Evolutionary conservation across 169 alveolate species (phyloP).

Genomic region (Babesia caballi): DNA sequence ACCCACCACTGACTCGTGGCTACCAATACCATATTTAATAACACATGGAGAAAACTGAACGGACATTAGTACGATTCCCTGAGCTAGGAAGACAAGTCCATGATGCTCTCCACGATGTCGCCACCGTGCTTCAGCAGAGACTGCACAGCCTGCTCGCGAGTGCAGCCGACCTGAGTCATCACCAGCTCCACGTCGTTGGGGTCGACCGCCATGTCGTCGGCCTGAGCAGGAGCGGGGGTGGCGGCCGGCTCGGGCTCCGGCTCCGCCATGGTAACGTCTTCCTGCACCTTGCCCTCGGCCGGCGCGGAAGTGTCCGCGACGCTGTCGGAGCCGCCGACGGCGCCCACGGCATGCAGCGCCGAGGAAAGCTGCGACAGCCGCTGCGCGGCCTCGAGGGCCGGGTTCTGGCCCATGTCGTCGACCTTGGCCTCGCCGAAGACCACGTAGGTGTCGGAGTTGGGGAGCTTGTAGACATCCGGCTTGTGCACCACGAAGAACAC

Average conservation of each 20-base stretch:
- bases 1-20: too few species aligned
- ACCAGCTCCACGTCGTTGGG: conserved; percentile 83
- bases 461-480: conserved; percentile 92
- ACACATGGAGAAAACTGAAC: neutral
- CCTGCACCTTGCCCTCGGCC: neutral
- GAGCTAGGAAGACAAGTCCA: conserved; percentile 67
- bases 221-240: neutral
- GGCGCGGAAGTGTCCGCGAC: conserved; percentile 4
- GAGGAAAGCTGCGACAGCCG: conserved; percentile 64
- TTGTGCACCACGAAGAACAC: conserved; percentile 86
- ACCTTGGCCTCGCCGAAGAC: conserved; percentile 95
- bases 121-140: conserved; percentile 84
- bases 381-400: conserved; percentile 75
- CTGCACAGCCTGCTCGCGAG: conserved; percentile 84
- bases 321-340: neutral
- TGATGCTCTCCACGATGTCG: conserved; percentile 87
- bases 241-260: neutral
- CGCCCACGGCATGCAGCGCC: conserved; percentile 30
- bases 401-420: conserved; percentile 83
- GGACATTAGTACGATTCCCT: neutral
- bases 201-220: conserved; percentile 14
- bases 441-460: conserved; percentile 90
- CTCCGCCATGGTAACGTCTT: neutral
- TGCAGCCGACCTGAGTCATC: conserved; percentile 85
- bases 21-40: neutral